A percentile compares a stretch with the other conserved stretches of the same genome.
Conservation (phyloP, 192 early-diverging fungal genomes). For the Coemansia sp. region DNA sequence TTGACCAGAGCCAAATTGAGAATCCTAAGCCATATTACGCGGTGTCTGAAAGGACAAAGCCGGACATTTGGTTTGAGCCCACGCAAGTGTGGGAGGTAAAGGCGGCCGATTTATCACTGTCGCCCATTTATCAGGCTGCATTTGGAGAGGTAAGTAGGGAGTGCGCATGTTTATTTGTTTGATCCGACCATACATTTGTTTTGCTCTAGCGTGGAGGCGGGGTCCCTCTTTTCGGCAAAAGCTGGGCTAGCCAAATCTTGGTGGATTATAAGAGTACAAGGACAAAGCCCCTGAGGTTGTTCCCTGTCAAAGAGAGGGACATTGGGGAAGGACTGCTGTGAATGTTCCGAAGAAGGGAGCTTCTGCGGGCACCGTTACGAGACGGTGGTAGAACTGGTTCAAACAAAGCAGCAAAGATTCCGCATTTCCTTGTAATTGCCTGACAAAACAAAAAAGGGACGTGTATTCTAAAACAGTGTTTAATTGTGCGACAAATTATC, state of each 20-base stretch:
- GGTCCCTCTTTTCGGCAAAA: too few relatives aligned
- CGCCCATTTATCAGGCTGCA: conserved; percentile 90
- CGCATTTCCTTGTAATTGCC: too few relatives aligned
- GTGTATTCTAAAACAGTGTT: too few relatives aligned
- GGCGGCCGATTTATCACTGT: conserved; percentile 94
- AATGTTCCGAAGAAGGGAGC: conserved; percentile 4
- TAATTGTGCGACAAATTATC: background rate
- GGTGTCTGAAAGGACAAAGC: conserved; percentile 75
- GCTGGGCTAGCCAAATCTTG: too few relatives aligned
- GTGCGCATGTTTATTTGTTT: conserved; percentile 2
- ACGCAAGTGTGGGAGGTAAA: conserved; percentile 94
- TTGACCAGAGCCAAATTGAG: conserved; percentile 75
- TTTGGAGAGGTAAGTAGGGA: conserved; percentile 65
- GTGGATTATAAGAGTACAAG: too few relatives aligned
- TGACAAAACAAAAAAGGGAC: too few relatives aligned
- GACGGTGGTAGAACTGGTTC: too few relatives aligned
- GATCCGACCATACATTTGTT: too few relatives aligned
- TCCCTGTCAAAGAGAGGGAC: background rate
- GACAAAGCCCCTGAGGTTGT: too few relatives aligned
- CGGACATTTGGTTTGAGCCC: conserved; percentile 98
- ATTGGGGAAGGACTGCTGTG: background rate
- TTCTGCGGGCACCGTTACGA: too few relatives aligned
- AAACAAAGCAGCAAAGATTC: too few relatives aligned
- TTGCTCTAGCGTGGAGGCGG: too few relatives aligned
- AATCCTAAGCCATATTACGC: conserved; percentile 80